Percentiles rank a stretch among this genome's conserved stretches.
Conservation (phyloP, 2,329 filamentous ascomycete genomes). For the Aspergillus sp. region DNA sequence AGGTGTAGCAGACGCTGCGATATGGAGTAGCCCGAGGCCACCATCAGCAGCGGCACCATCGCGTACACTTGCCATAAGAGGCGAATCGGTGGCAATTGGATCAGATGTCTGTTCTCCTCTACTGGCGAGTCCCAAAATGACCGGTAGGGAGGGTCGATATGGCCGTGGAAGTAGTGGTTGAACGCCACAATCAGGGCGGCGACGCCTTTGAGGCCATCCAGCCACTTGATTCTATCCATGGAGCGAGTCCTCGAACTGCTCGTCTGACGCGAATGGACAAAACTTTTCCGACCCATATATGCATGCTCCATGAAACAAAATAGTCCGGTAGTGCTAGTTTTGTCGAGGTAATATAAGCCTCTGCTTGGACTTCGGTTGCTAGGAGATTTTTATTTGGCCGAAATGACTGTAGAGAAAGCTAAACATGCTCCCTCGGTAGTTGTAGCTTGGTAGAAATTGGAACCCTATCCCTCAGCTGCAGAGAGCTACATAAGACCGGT, state of each 20-base stretch:
- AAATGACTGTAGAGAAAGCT: too few species aligned
- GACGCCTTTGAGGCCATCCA: constrained; percentile 30
- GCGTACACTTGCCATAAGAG: constrained; percentile 34
- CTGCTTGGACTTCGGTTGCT: too few species aligned
- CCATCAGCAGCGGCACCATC: constrained; percentile 54
- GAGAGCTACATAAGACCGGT: too few species aligned
- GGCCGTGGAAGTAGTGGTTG: constrained; percentile 24
- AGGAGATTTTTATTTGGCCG: too few species aligned
- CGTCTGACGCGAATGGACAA: too few species aligned
- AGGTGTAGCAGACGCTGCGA: constrained; percentile 50
- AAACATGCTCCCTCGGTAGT: too few species aligned
- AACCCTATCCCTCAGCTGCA: too few species aligned
- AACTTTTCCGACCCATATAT: too few species aligned
- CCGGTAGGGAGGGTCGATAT: constrained; percentile 20
- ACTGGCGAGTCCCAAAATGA: constrained; percentile 23
- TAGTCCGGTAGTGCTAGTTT: too few species aligned
- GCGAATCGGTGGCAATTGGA: constrained; percentile 39
- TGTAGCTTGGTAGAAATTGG: too few species aligned
- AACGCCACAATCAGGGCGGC: constrained; percentile 23
- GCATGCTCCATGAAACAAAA: too few species aligned
- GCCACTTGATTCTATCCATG: constrained; percentile 11
- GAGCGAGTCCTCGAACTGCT: background rate
- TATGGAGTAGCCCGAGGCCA: constrained; percentile 59
- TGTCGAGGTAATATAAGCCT: too few species aligned
- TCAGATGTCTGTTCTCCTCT: constrained; percentile 15